Conservation (phyloP, 2,329 filamentous ascomycete species). For the Penicillium glabrum region DNA sequence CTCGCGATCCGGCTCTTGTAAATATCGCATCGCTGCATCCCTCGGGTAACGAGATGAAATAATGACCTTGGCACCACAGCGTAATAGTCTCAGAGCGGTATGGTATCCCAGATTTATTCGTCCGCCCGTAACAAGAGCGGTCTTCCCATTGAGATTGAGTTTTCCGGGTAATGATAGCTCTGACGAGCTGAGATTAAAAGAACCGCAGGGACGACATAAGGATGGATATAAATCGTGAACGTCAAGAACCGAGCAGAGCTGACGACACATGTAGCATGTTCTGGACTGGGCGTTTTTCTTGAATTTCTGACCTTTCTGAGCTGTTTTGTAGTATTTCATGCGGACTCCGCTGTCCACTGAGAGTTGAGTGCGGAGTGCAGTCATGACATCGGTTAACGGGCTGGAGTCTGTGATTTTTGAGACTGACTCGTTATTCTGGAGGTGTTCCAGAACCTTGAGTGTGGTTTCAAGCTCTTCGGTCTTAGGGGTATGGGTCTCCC, state of each 20-base stretch:
- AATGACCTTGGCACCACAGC: too few relatives aligned
- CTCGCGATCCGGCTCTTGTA: constrained; percentile 11
- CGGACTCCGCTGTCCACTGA: constrained; percentile 4
- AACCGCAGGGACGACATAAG: constrained; percentile 23
- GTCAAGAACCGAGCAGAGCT: constrained; percentile 10
- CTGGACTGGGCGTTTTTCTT: neutral
- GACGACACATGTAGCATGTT: constrained; percentile 37
- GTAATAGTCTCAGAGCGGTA: too few relatives aligned
- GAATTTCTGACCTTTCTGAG: neutral
- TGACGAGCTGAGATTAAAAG: too few relatives aligned
- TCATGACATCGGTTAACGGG: constrained; percentile 9
- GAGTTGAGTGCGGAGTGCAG: constrained; percentile 7
- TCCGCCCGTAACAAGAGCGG: too few relatives aligned
- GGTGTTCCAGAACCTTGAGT: constrained; percentile 20
- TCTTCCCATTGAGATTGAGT: too few relatives aligned
- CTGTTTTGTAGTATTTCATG: neutral
- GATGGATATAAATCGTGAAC: constrained; percentile 26
- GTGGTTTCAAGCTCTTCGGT: constrained; percentile 12
- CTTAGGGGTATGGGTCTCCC: constrained; percentile 11
- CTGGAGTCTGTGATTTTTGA: neutral
- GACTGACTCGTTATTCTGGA: constrained; percentile 11
- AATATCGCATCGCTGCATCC: constrained; percentile 34
- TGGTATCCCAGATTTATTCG: too few relatives aligned
- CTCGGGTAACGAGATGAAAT: constrained; percentile 36
- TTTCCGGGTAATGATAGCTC: too few relatives aligned